Evolutionary conservation across 768 basidiomycete genomes (phyloP), one percentile per base, ranked within the genome.

Genomic region (Rickenella mellea): DNA sequence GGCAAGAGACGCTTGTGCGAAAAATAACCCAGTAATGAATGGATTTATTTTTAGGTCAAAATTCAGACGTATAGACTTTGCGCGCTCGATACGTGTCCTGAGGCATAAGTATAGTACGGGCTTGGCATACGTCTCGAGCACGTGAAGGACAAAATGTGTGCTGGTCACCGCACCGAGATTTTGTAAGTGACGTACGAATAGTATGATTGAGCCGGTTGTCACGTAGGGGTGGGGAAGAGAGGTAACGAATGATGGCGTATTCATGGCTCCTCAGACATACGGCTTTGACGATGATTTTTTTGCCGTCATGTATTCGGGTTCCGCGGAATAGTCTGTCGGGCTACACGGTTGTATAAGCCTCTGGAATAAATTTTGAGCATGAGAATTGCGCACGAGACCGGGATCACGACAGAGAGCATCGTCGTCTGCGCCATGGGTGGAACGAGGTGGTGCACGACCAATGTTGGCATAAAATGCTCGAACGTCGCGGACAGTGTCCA

Each of bases 241-340:
- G 62, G 43, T 66, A 58, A 27, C 69, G 73, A 20, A 82, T 71
- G 39, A 76, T 66, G 38, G 73, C 69, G 50, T 73, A 71, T 57
- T 87, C 83, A 24, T 74, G 74, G 50, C 82, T 84, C 39, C 55
- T 54, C 17, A 69, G 51, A 56, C 83, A 72, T 24, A 83, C 80
- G 14, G 83, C 80, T 58, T 86, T 86, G 45, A 81, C 62, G 45
- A 87, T 64, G 24, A 85, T 59, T 50, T 70, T 75, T 46, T 47
- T 58, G 15, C 69, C 72, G 46, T 80, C 76, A 39, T 51, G 56
- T 41, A 65, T 57, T 48, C 73, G 68, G 37, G 67, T 70, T 20
- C 83, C 84, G 37, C 83, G 73, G 58, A 87, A 87, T 29, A 87
- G 61, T 53, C 78, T 76, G 45, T 82, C 83, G 33, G 73, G 81